phyloP scores from a whole-genome alignment of 1,284 basidiomycete species.

The Coniferiporia weirii region DNA sequence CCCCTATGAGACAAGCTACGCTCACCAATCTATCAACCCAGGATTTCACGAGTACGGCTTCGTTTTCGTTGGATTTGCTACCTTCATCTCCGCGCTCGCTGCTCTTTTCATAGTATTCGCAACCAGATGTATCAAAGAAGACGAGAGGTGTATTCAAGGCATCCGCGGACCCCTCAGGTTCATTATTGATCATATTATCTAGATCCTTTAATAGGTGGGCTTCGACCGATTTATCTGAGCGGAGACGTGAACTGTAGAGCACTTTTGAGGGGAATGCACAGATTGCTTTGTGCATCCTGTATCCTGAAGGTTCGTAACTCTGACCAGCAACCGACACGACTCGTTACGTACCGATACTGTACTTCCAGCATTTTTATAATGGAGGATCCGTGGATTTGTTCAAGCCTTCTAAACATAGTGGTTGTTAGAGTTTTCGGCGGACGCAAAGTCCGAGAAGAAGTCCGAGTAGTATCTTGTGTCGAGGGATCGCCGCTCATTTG shows the following conservation, averaged over 20 bases:
- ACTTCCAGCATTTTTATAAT: slow-evolving; percentile 86
- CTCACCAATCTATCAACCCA: slow-evolving; percentile 80
- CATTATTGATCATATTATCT: slow-evolving; percentile 38
- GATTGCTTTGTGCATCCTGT: slow-evolving; percentile 84
- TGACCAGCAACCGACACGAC: not conserved
- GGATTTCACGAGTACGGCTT: slow-evolving; percentile 76
- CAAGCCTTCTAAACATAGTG: slow-evolving; percentile 88
- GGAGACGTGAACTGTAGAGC: slow-evolving; percentile 74
- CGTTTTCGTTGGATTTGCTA: slow-evolving; percentile 90
- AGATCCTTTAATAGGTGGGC: slow-evolving; percentile 71
- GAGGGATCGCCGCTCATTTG: not conserved
- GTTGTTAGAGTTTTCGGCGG: slow-evolving; percentile 78
- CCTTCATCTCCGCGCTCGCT: slow-evolving; percentile 64
- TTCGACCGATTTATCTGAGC: slow-evolving; percentile 68
- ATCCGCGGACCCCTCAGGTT: slow-evolving; percentile 43
- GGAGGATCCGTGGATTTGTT: slow-evolving; percentile 76
- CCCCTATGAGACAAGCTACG: slow-evolving; percentile 13
- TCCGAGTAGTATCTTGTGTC: not conserved
- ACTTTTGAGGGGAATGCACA: slow-evolving; percentile 83
- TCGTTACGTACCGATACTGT: slow-evolving; percentile 68
- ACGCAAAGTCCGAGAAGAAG: slow-evolving; percentile 21
- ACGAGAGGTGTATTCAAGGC: slow-evolving; percentile 74
- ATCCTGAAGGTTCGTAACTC: not conserved
- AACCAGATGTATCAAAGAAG: slow-evolving; percentile 92
- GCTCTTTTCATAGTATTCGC: slow-evolving; percentile 83